Evolutionary conservation across 2,329 filamentous ascomycete genomes (phyloP), one percentile per base, ranked within the genome.

Genomic region (Ophiostoma quercus): DNA sequence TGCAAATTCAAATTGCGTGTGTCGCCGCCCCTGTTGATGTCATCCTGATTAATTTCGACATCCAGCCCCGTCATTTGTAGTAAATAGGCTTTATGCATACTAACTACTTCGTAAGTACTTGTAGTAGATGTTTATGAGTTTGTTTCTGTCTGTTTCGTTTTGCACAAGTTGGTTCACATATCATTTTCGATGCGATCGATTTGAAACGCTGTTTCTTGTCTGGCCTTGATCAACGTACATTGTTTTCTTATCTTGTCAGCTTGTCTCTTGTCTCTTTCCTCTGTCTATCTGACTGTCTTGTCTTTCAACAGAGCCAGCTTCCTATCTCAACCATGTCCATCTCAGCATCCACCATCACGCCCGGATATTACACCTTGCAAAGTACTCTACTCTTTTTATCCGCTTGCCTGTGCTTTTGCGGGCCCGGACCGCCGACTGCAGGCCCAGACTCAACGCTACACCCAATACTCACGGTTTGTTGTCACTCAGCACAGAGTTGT

Each of bases 321-420:
- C 51, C 51, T 25, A 57, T 25, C 22, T 57, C 47, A n/a, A 7
- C 16, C 22, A 25, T n/a, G 6, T 54, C 22, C 43, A 43, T 43
- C 51, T 4, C 9, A 5, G 25, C n/a, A n/a, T 57, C n/a, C 51
- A 57, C 51, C 51, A 57, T 7, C 1, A 57, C 8, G 25, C 62
- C 11, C 62, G 32, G 62, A 37, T 65, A 65, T 39, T 39, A n/a
- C 34, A 37, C 34, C 34, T 63, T 29, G 2, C 25, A 29, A 29
- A 29, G 25, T 29, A 29, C 25, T 29, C 25, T 29, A 29, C 25
- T 29, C 25, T 29, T 29, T 14, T 11, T 14, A 57, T 57, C 51
- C 66, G 68, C 68, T 68, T 71, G 68, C 70, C 70, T 67, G 16
- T 71, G 66, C 68, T 41, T 54, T 60, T 69, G 67, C 43, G 68